Evolutionary conservation across 2,329 filamentous ascomycete species (phyloP).

Genomic region (Aureobasidium sp.): DNA sequence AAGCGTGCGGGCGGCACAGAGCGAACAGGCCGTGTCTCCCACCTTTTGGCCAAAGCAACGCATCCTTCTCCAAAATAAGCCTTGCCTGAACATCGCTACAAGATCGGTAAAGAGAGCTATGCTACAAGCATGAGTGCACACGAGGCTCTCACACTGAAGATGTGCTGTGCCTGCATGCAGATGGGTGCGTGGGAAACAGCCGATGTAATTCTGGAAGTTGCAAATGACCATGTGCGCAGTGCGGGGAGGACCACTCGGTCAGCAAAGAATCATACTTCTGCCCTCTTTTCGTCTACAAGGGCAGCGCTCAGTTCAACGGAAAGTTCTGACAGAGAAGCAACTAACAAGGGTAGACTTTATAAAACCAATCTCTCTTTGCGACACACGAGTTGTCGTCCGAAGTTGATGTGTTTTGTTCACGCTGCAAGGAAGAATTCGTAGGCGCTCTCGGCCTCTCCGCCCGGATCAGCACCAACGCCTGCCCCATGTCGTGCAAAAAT

Average conservation of each 20-base stretch:
- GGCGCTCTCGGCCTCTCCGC: conserved; percentile 12
- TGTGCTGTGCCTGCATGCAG: conserved; percentile 5
- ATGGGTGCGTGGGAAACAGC: not conserved
- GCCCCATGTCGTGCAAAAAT: conserved; percentile 10
- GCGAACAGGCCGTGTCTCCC: conserved; percentile 3
- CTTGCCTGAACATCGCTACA: conserved; percentile 9
- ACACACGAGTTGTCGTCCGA: not conserved
- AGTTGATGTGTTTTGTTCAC: not conserved
- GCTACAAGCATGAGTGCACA: not conserved
- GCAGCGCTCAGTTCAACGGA: not conserved
- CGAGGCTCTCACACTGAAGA: not conserved
- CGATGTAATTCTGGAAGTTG: not conserved
- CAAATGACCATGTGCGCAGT: conserved; percentile 1
- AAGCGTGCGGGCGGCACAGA: conserved; percentile 11
- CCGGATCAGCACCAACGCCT: conserved; percentile 13
- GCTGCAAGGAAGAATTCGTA: conserved; percentile 3
- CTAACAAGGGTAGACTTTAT: not conserved
- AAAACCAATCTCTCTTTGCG: not conserved
- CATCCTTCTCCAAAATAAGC: not conserved
- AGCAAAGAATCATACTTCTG: not conserved
- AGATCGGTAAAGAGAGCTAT: not conserved
- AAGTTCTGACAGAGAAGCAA: not conserved
- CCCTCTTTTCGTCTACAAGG: not conserved
- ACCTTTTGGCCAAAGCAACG: not conserved
- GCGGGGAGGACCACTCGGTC: conserved; percentile 2